Conservation (phyloP, 2,329 filamentous ascomycete genomes). For the Ceratocystis ficicola region DNA sequence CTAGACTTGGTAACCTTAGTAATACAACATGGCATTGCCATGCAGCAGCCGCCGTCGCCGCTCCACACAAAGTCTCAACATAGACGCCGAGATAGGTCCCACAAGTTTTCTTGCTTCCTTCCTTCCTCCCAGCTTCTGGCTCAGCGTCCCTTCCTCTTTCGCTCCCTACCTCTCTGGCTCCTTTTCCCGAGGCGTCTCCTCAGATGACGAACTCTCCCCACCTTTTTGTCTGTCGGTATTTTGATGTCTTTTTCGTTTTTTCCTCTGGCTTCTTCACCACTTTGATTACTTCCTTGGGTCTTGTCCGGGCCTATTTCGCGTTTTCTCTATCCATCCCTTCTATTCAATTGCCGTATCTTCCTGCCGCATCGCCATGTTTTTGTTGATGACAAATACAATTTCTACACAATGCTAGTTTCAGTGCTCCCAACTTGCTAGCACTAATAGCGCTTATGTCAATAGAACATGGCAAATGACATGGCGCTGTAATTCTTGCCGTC, state of each 20-base stretch:
- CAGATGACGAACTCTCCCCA: not conserved
- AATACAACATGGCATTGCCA: not conserved
- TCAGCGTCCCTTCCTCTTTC: not conserved
- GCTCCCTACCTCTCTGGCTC: not conserved
- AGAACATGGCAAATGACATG: not conserved
- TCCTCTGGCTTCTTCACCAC: not conserved
- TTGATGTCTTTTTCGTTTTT: no score
- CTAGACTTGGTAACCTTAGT: not conserved
- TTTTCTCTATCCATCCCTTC: not conserved
- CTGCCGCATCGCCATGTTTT: not conserved
- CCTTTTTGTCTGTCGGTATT: not conserved
- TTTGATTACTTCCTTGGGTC: not conserved
- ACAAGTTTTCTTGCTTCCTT: not conserved
- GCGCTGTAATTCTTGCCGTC: not conserved
- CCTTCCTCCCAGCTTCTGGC: not conserved
- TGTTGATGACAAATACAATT: not conserved
- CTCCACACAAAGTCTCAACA: not conserved
- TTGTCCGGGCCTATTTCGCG: not conserved
- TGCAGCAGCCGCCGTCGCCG: not conserved
- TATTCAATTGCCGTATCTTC: not conserved
- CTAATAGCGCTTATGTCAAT: not conserved
- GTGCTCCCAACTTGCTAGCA: not conserved
- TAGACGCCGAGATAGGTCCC: conserved; percentile 1
- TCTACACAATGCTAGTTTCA: not conserved
- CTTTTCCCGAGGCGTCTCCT: not conserved